Evolutionary conservation across 179 eudicot genomes (phyloP).

Genomic region (Gypsophila paniculata): DNA sequence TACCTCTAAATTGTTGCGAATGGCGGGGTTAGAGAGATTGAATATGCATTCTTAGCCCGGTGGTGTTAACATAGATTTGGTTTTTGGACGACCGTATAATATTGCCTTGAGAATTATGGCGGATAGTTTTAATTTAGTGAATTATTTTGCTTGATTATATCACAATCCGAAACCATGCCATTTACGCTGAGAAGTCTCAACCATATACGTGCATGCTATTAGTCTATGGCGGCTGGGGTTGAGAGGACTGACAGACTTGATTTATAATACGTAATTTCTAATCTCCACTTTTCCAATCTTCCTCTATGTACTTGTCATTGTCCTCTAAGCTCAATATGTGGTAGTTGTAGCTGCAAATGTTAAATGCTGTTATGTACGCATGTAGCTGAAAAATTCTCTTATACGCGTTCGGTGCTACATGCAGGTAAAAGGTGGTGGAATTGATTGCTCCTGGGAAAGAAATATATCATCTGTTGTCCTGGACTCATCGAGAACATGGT

Average conservation of each 20-base stretch:
- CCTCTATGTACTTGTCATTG: neutral
- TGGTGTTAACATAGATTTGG: too few species aligned
- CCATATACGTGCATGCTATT: neutral
- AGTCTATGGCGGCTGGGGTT: neutral
- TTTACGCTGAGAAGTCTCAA: neutral
- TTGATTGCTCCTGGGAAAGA: constrained; percentile 26
- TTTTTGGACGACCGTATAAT: too few species aligned
- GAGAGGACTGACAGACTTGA: neutral
- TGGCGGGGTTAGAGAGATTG: too few species aligned
- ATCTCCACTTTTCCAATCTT: neutral
- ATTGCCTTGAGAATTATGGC: too few species aligned
- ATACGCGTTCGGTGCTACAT: constrained; percentile 29
- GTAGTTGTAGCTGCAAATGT: neutral
- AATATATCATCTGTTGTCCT: constrained; percentile 31
- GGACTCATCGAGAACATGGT: constrained; percentile 19
- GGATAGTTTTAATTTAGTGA: too few species aligned
- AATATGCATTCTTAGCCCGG: too few species aligned
- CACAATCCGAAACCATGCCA: too few species aligned
- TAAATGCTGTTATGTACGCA: neutral
- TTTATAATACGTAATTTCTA: neutral
- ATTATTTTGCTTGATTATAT: too few species aligned
- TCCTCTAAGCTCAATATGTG: neutral
- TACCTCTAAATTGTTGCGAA: too few species aligned
- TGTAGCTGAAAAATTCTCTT: constrained; percentile 41
- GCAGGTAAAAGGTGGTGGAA: constrained; percentile 39